Evolutionary conservation across 257 asterid species (phyloP).

Genomic region (Mitragyna speciosa): DNA sequence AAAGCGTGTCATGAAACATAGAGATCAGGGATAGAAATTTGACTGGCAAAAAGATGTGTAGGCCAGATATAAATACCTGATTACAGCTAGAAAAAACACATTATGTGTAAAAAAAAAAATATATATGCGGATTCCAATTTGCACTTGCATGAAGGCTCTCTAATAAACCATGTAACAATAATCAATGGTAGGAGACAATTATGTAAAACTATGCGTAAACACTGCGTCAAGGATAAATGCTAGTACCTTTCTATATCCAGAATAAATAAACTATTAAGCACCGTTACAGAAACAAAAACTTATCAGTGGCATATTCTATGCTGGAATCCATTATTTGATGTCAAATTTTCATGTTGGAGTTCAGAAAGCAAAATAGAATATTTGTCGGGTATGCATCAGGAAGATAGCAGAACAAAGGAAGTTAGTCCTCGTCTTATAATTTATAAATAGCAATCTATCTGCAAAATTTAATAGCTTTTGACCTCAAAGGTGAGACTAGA

Average conservation of each 20-base stretch:
- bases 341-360: not conserved
- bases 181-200: not conserved
- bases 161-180: not conserved
- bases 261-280: not conserved
- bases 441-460: not conserved
- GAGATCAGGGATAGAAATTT: not conserved
- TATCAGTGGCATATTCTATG: not conserved
- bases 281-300: not conserved
- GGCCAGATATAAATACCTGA: not conserved
- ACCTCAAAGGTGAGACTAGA: not conserved
- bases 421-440: not conserved
- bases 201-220: not conserved
- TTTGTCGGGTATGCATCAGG: not conserved
- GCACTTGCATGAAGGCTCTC: not conserved
- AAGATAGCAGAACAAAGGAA: not conserved
- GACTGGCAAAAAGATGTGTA: not conserved
- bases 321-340: not conserved
- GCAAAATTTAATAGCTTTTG: not conserved
- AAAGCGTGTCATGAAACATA: not conserved
- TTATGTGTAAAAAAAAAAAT: not conserved
- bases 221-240: not conserved
- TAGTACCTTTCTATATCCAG: not conserved
- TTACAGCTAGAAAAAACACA: not conserved
- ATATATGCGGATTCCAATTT: not conserved
- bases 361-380: not conserved